Conservation (phyloP, 352 stramenopile species). For the Pythium aquatile region DNA sequence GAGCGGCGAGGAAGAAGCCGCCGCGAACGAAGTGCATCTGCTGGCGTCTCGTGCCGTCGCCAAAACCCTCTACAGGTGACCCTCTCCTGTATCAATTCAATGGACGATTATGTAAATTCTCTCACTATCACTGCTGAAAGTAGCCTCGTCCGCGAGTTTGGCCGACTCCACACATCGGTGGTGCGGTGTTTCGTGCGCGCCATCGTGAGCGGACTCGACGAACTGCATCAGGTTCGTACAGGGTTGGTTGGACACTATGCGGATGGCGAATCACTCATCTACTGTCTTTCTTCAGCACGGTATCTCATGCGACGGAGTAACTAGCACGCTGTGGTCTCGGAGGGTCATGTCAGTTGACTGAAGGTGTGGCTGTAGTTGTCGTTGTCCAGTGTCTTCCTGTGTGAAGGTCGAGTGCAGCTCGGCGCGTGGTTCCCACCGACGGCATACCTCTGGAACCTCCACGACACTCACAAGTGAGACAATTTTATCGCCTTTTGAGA, state of each 20-base stretch:
- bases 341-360: neutral
- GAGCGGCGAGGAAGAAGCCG: neutral
- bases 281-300: constrained; percentile 9
- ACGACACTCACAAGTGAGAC: constrained; percentile 14
- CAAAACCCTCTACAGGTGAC: constrained; percentile 4
- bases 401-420: constrained; percentile 35
- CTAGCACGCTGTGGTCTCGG: constrained; percentile 5
- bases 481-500: no score
- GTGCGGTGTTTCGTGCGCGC: constrained; percentile 11
- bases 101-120: neutral
- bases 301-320: constrained; percentile 38
- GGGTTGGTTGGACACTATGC: constrained; percentile 8
- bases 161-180: constrained; percentile 12
- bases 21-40: constrained; percentile 3
- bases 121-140: neutral
- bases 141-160: constrained; percentile 23
- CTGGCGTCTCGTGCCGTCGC: constrained; percentile 8
- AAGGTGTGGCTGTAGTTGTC: constrained; percentile 32
- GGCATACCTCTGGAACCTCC: constrained; percentile 22
- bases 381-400: constrained; percentile 41
- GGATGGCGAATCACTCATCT: neutral
- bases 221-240: constrained; percentile 23
- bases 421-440: constrained; percentile 42
- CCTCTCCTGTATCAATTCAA: no score
- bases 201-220: constrained; percentile 10